Base-by-base conservation (phyloP, 176 grass and related monocot genomes). In the Elaeis guineensis region DNA sequence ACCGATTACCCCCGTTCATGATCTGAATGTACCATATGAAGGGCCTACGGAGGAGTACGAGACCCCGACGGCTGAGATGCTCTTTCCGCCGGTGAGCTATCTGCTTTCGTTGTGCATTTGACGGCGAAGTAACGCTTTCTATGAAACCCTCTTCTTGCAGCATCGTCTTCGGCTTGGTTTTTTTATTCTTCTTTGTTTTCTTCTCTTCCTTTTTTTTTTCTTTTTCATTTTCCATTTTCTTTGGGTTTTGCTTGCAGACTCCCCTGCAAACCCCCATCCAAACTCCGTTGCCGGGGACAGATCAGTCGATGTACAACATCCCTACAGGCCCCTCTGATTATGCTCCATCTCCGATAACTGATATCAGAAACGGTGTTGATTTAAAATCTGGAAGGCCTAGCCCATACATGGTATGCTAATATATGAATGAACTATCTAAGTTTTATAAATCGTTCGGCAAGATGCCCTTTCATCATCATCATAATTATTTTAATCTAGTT, bases 1-100 rank as follows among this genome's bases (percentile, higher is more conserved):
- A 17, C 22, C 79, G 25, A 73, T 70, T 2, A 78, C 85, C 19
- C 72, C 93, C 0, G 66, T 98, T 21, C 93, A 98, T 39, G 65
- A 68, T 55, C 65, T 68, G 52, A 68, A 73, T 29, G 70, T 73
- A 28, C 70, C 70, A 5, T 73, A 73, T 18, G 70, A 63, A 29
- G 70, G 59, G 6, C 70, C 70, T 12, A 25, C 51, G 9, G 59
- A 73, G 70, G 70, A 73, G 50, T 73, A 73, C 26, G 70, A 73
- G 58, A 73, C 70, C 51, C 70, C 70, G 2, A 73, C 70, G 1
- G 70, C 70, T 11, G 70, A 73, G 70, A 73, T 73, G 70, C 70
- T 73, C 25, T 73, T 73, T 63, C 70, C 70, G 6, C 70, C 70
- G 1, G 70, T 73, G 19, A 73, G 70, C 26, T 26, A 1, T 1